Conservation (phyloP, 1,139 yeast species). For the Zygoascus sp. region DNA sequence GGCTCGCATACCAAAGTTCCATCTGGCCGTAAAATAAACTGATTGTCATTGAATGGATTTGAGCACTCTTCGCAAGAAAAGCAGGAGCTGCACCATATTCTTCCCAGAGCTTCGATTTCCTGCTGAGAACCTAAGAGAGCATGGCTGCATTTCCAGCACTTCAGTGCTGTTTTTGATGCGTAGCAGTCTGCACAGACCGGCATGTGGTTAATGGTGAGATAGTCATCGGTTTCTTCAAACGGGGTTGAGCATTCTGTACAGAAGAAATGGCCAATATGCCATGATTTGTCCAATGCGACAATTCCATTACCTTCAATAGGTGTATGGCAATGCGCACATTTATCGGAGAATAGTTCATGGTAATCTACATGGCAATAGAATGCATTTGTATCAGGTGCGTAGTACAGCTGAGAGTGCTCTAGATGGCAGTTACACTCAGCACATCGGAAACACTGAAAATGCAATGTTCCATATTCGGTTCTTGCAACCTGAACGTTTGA, state of each 20-base stretch:
- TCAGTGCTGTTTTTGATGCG: conserved; percentile 27
- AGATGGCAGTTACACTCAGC: conserved; percentile 29
- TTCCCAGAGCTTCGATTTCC: conserved; percentile 32
- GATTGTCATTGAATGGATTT: conserved; percentile 27
- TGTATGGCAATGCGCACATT: conserved; percentile 33
- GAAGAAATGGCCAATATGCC: conserved; percentile 36
- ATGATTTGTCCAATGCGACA: conserved; percentile 31
- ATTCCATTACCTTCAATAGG: conserved; percentile 34
- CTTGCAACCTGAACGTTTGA: conserved; percentile 25
- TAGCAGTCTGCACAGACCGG: conserved; percentile 33
- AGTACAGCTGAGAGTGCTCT: conserved; percentile 34
- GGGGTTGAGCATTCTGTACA: conserved; percentile 34
- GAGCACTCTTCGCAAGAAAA: conserved; percentile 35
- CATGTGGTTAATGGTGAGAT: conserved; percentile 26
- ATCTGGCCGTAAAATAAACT: conserved; percentile 33
- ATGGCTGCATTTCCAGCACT: conserved; percentile 35
- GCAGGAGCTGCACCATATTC: conserved; percentile 34
- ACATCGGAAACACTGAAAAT: conserved; percentile 33
- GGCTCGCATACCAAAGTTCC: conserved; percentile 33
- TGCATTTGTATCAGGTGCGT: conserved; percentile 18
- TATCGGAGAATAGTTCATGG: conserved; percentile 33
- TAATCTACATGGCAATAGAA: conserved; percentile 36
- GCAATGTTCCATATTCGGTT: conserved; percentile 28
- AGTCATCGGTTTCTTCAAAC: conserved; percentile 24
- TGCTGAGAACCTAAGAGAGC: conserved; percentile 24